Percentiles rank a stretch among this genome's conserved stretches.
Conservation (phyloP, 1,284 basidiomycete species). For the Inonotus hispidus region DNA sequence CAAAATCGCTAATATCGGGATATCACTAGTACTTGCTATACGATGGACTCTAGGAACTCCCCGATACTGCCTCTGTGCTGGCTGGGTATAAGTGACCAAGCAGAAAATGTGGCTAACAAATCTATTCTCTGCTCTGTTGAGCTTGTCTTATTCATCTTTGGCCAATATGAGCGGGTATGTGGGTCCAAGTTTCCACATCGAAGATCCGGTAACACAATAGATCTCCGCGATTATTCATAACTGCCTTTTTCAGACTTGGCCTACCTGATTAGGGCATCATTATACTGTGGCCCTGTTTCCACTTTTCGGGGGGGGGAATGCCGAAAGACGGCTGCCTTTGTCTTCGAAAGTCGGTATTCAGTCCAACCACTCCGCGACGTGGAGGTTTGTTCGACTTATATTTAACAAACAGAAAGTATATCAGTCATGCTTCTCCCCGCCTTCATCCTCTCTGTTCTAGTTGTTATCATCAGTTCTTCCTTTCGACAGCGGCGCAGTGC, state of each 20-base stretch:
- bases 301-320: not conserved
- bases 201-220: not conserved
- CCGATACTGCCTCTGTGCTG: no score
- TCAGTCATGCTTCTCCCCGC: not conserved
- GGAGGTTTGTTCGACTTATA: not conserved
- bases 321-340: conserved; percentile 4
- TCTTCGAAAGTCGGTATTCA: not conserved
- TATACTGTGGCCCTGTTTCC: not conserved
- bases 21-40: no score
- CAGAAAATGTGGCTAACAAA: not conserved
- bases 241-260: not conserved
- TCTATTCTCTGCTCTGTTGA: not conserved
- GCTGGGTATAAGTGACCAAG: not conserved
- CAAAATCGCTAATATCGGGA: not conserved
- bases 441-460: not conserved
- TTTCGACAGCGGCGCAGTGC: not conserved
- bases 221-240: not conserved
- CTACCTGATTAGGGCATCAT: not conserved
- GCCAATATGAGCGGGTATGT: not conserved
- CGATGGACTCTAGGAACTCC: not conserved
- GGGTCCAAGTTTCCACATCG: not conserved
- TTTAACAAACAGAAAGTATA: not conserved
- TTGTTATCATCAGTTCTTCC: not conserved
- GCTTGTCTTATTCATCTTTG: not conserved
- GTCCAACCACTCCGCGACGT: not conserved